Conservation (phyloP, 768 basidiomycete species). For the Mycena filopes region DNA sequence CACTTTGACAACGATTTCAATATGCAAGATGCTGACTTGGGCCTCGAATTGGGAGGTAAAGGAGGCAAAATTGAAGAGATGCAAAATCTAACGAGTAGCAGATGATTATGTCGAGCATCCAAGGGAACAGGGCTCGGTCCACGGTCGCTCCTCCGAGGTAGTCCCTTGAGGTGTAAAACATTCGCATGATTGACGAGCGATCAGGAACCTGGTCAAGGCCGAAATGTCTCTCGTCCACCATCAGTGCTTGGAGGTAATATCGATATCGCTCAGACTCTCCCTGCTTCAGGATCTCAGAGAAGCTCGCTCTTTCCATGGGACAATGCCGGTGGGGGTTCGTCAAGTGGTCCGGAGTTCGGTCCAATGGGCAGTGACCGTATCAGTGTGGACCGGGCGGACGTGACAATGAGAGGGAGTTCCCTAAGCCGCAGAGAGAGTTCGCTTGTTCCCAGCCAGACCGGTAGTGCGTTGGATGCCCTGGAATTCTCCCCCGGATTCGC, state of each 20-base stretch:
- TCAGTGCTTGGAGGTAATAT: conserved; percentile 62
- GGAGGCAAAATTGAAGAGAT: background rate
- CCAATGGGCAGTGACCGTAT: conserved; percentile 55
- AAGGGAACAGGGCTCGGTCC: conserved; percentile 28
- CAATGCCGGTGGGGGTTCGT: conserved; percentile 75
- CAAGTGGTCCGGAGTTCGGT: conserved; percentile 56
- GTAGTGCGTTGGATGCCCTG: conserved; percentile 51
- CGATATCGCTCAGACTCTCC: conserved; percentile 51
- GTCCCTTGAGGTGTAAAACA: background rate
- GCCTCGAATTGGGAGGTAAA: conserved; percentile 19
- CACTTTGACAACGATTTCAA: conserved; percentile 25
- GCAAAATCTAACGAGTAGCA: background rate
- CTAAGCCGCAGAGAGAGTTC: conserved; percentile 69
- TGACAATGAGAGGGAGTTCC: conserved; percentile 64
- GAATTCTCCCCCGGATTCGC: conserved; percentile 63
- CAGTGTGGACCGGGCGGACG: conserved; percentile 63
- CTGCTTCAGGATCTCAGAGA: conserved; percentile 65
- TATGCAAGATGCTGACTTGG: conserved; percentile 25
- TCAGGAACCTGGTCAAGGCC: conserved; percentile 89
- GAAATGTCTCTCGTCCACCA: conserved; percentile 69
- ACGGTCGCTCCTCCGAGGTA: conserved; percentile 69
- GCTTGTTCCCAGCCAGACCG: conserved; percentile 58
- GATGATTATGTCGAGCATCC: conserved; percentile 16
- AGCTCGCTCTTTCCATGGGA: conserved; percentile 88
- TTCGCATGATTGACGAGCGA: background rate